Evolutionary conservation across 345 rosid species (phyloP).

Genomic region (Eucalyptus melliodora): DNA sequence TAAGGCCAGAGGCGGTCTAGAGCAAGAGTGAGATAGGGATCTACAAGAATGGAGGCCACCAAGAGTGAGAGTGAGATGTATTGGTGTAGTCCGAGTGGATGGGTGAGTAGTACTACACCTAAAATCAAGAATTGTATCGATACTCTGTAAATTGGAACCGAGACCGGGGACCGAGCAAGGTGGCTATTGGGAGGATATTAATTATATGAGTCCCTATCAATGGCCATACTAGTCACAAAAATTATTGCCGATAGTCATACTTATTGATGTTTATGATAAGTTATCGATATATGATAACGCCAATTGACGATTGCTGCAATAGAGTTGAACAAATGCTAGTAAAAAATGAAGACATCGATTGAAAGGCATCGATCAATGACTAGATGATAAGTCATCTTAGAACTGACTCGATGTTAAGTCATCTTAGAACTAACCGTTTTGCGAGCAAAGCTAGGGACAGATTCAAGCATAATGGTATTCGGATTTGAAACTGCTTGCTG

Average conservation of each 20-base stretch:
- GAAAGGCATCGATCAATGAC: not conserved
- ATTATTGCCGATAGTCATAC: not conserved
- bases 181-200: not conserved
- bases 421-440: not conserved
- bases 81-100: accelerated
- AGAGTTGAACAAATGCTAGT: not conserved
- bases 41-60: accelerated
- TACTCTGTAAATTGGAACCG: no score
- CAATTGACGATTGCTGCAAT: not conserved
- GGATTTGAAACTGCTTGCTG: not conserved
- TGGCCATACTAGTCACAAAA: not conserved
- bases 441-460: not conserved
- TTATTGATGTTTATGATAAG: not conserved
- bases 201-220: not conserved
- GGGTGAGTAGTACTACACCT: no score
- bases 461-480: not conserved
- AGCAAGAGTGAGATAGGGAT: no score
- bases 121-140: no score
- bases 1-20: no score
- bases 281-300: no score
- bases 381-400: not conserved
- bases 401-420: not conserved
- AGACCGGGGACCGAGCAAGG: not conserved
- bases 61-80: no score
- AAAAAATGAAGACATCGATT: not conserved